Evolutionary conservation across 495 filamentous ascomycete species (phyloP).

Genomic region (Tuber microsphaerosporum): DNA sequence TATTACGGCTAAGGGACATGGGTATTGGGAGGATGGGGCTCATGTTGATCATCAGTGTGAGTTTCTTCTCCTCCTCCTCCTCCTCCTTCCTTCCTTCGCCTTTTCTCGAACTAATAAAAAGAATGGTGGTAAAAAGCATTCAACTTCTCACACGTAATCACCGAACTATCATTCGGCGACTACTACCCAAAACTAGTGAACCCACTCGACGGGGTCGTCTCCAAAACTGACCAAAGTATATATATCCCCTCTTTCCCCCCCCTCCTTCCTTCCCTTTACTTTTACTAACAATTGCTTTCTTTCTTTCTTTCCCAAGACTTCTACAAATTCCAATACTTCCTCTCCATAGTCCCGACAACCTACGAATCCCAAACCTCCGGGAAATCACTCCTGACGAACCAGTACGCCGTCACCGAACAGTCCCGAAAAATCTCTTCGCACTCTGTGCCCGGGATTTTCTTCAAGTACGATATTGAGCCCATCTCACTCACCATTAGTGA

Average conservation of each 20-base stretch:
- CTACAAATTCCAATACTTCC: constrained; percentile 97
- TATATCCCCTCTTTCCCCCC: neutral
- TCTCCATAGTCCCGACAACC: constrained; percentile 91
- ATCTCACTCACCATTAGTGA: constrained; percentile 81
- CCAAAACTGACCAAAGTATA: constrained; percentile 50
- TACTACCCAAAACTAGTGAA: constrained; percentile 90
- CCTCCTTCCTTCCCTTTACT: neutral
- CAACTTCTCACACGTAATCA: constrained; percentile 97
- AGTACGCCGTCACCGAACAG: constrained; percentile 93
- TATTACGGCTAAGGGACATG: constrained; percentile 91
- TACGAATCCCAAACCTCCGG: constrained; percentile 59
- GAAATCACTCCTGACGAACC: constrained; percentile 77
- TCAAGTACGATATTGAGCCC: constrained; percentile 99
- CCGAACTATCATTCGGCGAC: constrained; percentile 91
- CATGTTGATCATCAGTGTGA: constrained; percentile 80
- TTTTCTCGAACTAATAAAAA: neutral
- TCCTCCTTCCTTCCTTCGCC: neutral
- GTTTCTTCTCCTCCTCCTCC: constrained; percentile 30
- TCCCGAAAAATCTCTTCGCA: constrained; percentile 59
- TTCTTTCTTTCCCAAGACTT: constrained; percentile 54
- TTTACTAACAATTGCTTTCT: constrained; percentile 13
- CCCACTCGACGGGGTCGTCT: constrained; percentile 85
- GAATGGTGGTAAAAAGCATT: constrained; percentile 47
- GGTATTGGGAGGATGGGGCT: constrained; percentile 68
- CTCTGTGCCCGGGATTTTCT: constrained; percentile 82